phyloP scores from a whole-genome alignment of 2,329 filamentous ascomycete species.

The Aspergillus aculeatus region DNA sequence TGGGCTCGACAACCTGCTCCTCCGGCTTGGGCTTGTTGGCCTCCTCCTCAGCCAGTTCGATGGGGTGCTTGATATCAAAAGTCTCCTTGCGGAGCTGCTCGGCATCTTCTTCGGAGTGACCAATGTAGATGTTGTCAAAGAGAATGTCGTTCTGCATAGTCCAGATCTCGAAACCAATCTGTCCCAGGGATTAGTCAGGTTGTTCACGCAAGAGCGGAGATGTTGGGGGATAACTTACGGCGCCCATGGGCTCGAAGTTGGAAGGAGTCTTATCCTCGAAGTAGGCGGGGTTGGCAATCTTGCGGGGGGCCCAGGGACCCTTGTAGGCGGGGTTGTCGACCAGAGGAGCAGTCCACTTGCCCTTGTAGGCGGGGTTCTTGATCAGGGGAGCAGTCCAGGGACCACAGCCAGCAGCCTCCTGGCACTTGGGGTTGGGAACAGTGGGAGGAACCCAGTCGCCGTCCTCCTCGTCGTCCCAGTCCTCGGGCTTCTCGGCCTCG shows the following conservation, averaged over 20 bases:
- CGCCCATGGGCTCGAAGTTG: conserved; percentile 97
- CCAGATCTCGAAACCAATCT: conserved; percentile 99
- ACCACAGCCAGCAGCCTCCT: conserved; percentile 88
- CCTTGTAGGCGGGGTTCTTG: conserved; percentile 97
- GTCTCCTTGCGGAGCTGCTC: conserved; percentile 85
- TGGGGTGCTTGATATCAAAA: conserved; percentile 80
- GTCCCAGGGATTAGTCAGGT: conserved; percentile 13
- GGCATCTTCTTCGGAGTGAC: conserved; percentile 91
- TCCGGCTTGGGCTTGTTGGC: conserved; percentile 77
- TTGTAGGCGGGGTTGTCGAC: conserved; percentile 99
- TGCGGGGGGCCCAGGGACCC: conserved; percentile 88
- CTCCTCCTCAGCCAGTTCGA: conserved; percentile 78
- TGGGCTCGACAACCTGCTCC: conserved; percentile 64
- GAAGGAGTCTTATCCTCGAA: conserved; percentile 96
- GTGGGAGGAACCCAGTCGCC: conserved; percentile 93
- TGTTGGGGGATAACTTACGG: conserved; percentile 60
- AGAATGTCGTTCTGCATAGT: conserved; percentile 99
- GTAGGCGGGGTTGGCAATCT: conserved; percentile 95
- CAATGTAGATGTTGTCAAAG: conserved; percentile 99
- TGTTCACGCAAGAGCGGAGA: neutral
- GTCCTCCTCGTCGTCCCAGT: conserved; percentile 99
- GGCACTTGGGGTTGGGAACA: conserved; percentile 93
- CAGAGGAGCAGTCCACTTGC: conserved; percentile 90
- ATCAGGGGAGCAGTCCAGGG: conserved; percentile 88
- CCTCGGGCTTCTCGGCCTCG: conserved; percentile 94